Evolutionary conservation across 352 stramenopile genomes (phyloP).

Genomic region (Globisporangium cystogenes): DNA sequence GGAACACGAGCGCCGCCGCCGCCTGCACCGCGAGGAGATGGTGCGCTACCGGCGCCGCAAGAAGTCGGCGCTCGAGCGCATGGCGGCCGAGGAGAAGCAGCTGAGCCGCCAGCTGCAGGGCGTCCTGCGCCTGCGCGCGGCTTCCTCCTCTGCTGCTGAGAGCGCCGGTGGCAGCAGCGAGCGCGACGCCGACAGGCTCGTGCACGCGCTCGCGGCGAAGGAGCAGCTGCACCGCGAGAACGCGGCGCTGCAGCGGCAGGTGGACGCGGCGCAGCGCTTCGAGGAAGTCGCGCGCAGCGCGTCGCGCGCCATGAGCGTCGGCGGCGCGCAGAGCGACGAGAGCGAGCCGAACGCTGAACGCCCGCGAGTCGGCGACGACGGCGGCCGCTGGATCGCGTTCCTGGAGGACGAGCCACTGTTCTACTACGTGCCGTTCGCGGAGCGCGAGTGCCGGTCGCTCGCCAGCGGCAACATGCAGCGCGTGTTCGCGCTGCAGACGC

Average conservation of each 20-base stretch:
- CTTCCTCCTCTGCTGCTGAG: not conserved
- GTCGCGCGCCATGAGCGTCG: no score
- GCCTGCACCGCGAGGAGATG: not conserved
- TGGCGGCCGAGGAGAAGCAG: slow-evolving; percentile 5
- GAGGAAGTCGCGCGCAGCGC: not conserved
- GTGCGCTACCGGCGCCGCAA: slow-evolving; percentile 4
- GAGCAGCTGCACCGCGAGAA: slow-evolving; percentile 4
- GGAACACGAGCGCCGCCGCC: not conserved
- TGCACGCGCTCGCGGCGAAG: slow-evolving; percentile 4
- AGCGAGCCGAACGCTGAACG: not conserved
- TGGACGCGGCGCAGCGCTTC: not conserved
- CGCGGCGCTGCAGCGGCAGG: not conserved
- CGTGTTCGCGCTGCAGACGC: not conserved
- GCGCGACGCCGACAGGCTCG: not conserved
- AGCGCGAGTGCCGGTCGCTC: slow-evolving; percentile 5
- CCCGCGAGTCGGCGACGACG: not conserved
- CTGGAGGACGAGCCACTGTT: slow-evolving; percentile 1
- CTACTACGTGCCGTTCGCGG: slow-evolving; percentile 7
- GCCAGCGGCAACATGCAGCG: not conserved
- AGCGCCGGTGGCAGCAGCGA: not conserved
- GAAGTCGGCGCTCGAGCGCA: not conserved
- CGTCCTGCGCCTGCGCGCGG: not conserved
- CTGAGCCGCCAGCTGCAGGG: not conserved
- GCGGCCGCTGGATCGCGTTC: slow-evolving; percentile 6
- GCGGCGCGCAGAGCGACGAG: not conserved